These are phyloP conservation scores for Albophoma yamanashiensis DNA, from an alignment of 2,329 filamentous ascomycete genomes.

Conservation along the genomic window DNA sequence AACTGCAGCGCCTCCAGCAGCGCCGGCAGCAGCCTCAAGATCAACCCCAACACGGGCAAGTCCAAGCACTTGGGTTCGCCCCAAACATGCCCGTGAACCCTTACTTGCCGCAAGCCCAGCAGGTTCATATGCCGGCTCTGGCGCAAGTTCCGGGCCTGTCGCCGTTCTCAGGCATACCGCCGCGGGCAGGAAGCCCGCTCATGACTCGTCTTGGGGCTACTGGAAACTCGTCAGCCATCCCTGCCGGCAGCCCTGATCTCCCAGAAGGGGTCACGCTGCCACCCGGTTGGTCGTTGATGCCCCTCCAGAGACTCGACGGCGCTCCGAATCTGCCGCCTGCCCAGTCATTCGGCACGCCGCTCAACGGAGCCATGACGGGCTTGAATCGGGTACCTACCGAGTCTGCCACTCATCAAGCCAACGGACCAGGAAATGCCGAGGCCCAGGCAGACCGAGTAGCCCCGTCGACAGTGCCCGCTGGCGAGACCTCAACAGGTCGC, in stretches of 20 bases:
- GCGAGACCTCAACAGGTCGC: background rate
- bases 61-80: constrained; percentile 1
- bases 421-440: background rate
- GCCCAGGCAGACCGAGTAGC: background rate
- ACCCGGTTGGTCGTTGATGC: constrained; percentile 53
- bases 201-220: constrained; percentile 37
- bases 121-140: constrained; percentile 8
- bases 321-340: constrained; percentile 11
- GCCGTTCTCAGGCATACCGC: constrained; percentile 14
- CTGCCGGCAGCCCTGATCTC: constrained; percentile 48
- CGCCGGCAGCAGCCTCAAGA: constrained; percentile 28
- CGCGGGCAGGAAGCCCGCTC: constrained; percentile 27
- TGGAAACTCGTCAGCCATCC: constrained; percentile 38
- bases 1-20: constrained; percentile 55
- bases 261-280: constrained; percentile 55
- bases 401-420: constrained; percentile 1
- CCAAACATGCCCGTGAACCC: constrained; percentile 3
- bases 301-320: constrained; percentile 45
- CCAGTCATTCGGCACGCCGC: constrained; percentile 10
- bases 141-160: constrained; percentile 10
- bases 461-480: background rate
- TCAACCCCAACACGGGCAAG: constrained; percentile 11
- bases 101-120: constrained; percentile 7
- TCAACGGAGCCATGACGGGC: constrained; percentile 6
- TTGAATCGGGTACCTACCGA: constrained; percentile 3